phyloP scores from a whole-genome alignment of 2,329 filamentous ascomycete species.

The Penicillium sp. region DNA sequence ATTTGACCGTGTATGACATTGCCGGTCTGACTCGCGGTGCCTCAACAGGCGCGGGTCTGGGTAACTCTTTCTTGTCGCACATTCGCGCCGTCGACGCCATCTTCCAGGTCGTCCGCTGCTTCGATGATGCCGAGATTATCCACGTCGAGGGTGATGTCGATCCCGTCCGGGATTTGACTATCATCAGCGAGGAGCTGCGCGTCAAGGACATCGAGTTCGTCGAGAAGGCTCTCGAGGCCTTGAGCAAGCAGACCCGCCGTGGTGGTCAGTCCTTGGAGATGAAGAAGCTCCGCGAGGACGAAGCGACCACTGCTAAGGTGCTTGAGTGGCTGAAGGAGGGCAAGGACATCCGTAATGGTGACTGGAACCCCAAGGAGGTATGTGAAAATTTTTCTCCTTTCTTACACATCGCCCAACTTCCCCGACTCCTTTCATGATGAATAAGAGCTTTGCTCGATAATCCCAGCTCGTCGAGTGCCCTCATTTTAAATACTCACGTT shows the following conservation, averaged over 20 bases:
- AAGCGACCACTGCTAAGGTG: conserved; percentile 87
- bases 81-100: conserved; percentile 97
- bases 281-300: conserved; percentile 94
- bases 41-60: conserved; percentile 93
- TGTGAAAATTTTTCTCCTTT: conserved; percentile 17
- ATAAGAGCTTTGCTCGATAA: conserved; percentile 95
- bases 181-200: conserved; percentile 92
- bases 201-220: conserved; percentile 99
- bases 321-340: conserved; percentile 75
- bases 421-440: conserved; percentile 68
- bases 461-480: conserved; percentile 99
- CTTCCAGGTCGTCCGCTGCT: conserved; percentile 93
- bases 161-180: conserved; percentile 85
- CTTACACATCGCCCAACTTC: conserved; percentile 1
- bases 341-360: conserved; percentile 87
- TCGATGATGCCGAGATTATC: conserved; percentile 98
- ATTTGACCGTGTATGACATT: conserved; percentile 97
- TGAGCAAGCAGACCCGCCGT: conserved; percentile 89
- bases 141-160: conserved; percentile 99
- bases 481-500: conserved; percentile 59
- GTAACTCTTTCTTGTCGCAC: conserved; percentile 96
- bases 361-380: conserved; percentile 94
- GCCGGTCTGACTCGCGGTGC: conserved; percentile 92
- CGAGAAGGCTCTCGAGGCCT: conserved; percentile 86
- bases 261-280: conserved; percentile 94